These are phyloP conservation scores for Paspalum notatum DNA, from an alignment of 176 grass and related monocot species.

Conservation along the genomic window DNA sequence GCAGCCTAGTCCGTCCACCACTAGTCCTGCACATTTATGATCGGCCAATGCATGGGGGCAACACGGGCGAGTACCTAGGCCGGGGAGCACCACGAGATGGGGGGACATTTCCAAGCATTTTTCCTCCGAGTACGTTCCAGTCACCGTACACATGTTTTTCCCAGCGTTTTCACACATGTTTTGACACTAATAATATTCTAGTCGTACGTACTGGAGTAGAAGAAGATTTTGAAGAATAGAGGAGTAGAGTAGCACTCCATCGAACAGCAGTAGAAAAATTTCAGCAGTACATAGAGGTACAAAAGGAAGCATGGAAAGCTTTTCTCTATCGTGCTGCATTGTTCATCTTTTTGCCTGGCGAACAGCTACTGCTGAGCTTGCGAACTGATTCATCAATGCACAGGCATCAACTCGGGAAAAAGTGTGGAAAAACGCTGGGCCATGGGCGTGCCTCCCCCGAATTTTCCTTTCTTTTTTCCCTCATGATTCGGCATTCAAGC, in stretches of 20 bases:
- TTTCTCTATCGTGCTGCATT: neutral
- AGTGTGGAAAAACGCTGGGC: slow-evolving; percentile 28
- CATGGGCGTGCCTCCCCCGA: slow-evolving; percentile 11
- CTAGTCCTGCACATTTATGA: slow-evolving; percentile 50
- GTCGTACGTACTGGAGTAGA: neutral
- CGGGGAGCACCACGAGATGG: slow-evolving; percentile 7
- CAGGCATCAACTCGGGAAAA: slow-evolving; percentile 34
- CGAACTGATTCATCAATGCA: slow-evolving; percentile 35
- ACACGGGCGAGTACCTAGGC: slow-evolving; percentile 17
- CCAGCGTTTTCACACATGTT: neutral
- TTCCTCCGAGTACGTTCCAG: neutral
- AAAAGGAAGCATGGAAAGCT: too few species aligned
- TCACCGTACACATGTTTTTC: slow-evolving; percentile 13
- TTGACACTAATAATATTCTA: neutral
- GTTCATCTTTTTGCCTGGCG: slow-evolving; percentile 8
- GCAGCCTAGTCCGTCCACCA: neutral
- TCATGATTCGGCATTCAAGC: slow-evolving; percentile 57
- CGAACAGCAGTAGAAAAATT: neutral
- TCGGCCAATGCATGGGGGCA: neutral
- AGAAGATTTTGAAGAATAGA: too few species aligned
- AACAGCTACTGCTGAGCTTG: slow-evolving; percentile 21
- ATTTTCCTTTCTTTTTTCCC: slow-evolving; percentile 43
- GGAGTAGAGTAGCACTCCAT: too few species aligned
- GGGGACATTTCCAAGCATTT: neutral
- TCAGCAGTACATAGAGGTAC: neutral